Evolutionary conservation across 768 basidiomycete genomes (phyloP).

Genomic region (Boletus subcaerulescens): DNA sequence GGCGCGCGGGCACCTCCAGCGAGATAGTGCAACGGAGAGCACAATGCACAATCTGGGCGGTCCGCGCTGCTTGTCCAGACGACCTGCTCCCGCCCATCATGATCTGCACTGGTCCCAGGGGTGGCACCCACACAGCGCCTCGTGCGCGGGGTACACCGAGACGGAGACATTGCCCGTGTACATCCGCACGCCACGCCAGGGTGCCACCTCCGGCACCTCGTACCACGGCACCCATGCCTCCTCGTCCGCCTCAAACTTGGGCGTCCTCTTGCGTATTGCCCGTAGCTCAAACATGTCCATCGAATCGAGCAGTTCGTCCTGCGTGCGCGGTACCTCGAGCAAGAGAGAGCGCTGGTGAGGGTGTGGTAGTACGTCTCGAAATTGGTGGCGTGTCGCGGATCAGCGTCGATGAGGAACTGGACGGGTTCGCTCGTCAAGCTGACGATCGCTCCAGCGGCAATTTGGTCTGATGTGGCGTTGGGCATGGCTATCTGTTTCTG

Average conservation of each 20-base stretch:
- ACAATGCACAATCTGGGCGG: background rate
- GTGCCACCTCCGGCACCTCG: background rate
- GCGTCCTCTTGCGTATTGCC: background rate
- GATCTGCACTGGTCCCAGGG: too few species aligned
- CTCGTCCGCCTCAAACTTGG: background rate
- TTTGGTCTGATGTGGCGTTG: conserved; percentile 1
- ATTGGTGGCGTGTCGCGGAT: background rate
- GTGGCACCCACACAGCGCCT: background rate
- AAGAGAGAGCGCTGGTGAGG: background rate
- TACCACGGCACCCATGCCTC: background rate
- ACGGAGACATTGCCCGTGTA: background rate
- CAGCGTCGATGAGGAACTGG: background rate
- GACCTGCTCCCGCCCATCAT: background rate
- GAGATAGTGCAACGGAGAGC: background rate
- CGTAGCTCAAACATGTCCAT: background rate
- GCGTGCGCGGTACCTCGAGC: background rate
- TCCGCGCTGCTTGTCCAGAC: too few species aligned
- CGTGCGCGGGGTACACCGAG: background rate
- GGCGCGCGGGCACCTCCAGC: background rate
- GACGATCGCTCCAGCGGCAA: background rate
- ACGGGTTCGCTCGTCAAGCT: background rate
- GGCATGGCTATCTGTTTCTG: background rate
- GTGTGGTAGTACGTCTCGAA: background rate
- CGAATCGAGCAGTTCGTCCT: background rate
- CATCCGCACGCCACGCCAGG: background rate